phyloP scores from a whole-genome alignment of 352 stramenopile species.

The Phytophthora hybrid region DNA sequence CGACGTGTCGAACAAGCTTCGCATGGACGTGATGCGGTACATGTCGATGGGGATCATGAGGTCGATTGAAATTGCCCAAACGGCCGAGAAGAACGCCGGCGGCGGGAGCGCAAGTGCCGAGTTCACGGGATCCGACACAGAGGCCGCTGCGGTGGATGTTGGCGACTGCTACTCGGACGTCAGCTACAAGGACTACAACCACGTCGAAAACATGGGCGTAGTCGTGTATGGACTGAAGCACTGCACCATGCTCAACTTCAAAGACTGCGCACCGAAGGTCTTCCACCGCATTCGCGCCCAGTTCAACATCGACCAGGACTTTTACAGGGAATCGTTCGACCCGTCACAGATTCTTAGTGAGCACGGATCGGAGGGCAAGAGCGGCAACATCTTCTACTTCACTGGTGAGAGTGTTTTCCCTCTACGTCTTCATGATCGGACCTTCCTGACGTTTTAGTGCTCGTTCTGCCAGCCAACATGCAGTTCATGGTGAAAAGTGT shows the following conservation, averaged over 20 bases:
- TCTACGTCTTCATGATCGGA: background rate
- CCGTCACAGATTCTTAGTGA: constrained; percentile 75
- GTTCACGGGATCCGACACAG: constrained; percentile 35
- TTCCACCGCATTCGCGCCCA: constrained; percentile 83
- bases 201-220: constrained; percentile 74
- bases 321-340: constrained; percentile 84
- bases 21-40: constrained; percentile 89
- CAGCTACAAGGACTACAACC: constrained; percentile 76
- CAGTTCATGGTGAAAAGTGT: constrained; percentile 92
- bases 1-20: constrained; percentile 83
- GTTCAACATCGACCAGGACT: constrained; percentile 74
- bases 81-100: constrained; percentile 36
- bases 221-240: constrained; percentile 73
- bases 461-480: constrained; percentile 64
- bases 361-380: constrained; percentile 85
- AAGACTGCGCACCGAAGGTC: constrained; percentile 80
- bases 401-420: constrained; percentile 43
- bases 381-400: constrained; percentile 91
- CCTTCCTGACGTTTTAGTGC: background rate
- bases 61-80: constrained; percentile 67
- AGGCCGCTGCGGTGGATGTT: constrained; percentile 21
- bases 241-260: constrained; percentile 69
- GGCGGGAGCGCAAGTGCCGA: constrained; percentile 22
- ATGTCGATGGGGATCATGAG: constrained; percentile 86
- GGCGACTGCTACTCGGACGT: constrained; percentile 35